These are phyloP conservation scores for Elongisporangium undulatum DNA, from an alignment of 352 stramenopile genomes.

Conservation along the genomic window DNA sequence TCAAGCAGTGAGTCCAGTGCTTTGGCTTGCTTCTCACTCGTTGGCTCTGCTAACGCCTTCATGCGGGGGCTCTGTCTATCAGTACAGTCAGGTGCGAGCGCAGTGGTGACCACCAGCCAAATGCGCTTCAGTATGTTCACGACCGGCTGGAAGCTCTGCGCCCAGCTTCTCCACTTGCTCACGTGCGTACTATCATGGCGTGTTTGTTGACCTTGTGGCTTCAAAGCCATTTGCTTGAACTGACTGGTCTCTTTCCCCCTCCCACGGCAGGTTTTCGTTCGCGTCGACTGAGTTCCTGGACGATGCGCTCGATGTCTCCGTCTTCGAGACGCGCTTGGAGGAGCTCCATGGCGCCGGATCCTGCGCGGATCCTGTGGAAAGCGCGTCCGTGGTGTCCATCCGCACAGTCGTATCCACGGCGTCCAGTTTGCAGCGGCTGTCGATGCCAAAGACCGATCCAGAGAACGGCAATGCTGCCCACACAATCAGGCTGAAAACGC, in stretches of 20 bases:
- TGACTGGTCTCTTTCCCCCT: not conserved
- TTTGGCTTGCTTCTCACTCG: not conserved
- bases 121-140: slow-evolving; percentile 45
- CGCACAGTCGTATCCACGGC: slow-evolving; percentile 6
- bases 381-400: slow-evolving; percentile 13
- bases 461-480: not conserved
- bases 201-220: not conserved
- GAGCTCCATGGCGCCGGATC: slow-evolving; percentile 1
- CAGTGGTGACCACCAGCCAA: slow-evolving; percentile 13
- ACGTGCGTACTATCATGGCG: slow-evolving; percentile 4
- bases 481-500: slow-evolving; percentile 32
- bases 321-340: slow-evolving; percentile 3
- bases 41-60: not conserved
- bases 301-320: slow-evolving; percentile 8
- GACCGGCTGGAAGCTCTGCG: slow-evolving; percentile 36
- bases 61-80: slow-evolving; percentile 1
- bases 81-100: slow-evolving; percentile 2
- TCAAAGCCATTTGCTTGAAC: not conserved
- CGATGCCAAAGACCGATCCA: not conserved
- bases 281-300: slow-evolving; percentile 11
- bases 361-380: slow-evolving; percentile 10
- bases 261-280: slow-evolving; percentile 2
- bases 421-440: not conserved
- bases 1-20: slow-evolving; percentile 8
- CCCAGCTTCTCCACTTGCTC: slow-evolving; percentile 16